Conservation (phyloP, 371 early-diverging fungal species). For the Haplosporangium sp. region DNA sequence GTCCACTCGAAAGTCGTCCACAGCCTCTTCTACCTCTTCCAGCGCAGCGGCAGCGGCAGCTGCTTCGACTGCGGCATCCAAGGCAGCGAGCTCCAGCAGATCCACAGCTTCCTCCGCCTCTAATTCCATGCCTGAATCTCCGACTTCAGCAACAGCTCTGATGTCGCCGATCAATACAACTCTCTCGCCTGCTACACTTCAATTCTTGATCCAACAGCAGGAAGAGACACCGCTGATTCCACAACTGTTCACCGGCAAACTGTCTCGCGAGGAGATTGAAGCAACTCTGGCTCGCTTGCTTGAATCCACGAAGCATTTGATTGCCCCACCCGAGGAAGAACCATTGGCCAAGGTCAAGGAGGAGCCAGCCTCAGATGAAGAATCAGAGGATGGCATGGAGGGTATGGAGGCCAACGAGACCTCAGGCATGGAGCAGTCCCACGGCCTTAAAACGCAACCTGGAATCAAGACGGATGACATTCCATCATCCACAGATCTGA, state of each 20-base stretch:
- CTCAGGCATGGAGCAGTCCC: conserved; percentile 14
- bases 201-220: conserved; percentile 48
- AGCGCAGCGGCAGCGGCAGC: not conserved
- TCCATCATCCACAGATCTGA: conserved; percentile 34
- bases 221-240: conserved; percentile 40
- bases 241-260: conserved; percentile 44
- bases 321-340: conserved; percentile 16
- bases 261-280: conserved; percentile 46
- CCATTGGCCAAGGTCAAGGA: conserved; percentile 13
- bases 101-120: conserved; percentile 6
- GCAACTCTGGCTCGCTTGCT: conserved; percentile 41
- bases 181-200: conserved; percentile 45
- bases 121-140: conserved; percentile 6
- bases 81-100: not conserved
- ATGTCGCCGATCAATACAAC: conserved; percentile 37
- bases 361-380: conserved; percentile 8
- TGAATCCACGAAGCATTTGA: conserved; percentile 42
- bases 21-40: conserved; percentile 7
- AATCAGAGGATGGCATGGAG: conserved; percentile 22
- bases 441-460: conserved; percentile 45
- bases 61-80: not conserved
- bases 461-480: conserved; percentile 53
- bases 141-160: conserved; percentile 18
- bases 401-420: not conserved
- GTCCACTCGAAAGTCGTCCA: conserved; percentile 30